Base-by-base conservation (phyloP, 2,329 filamentous ascomycete species). In the Dactylonectria estremocensis region DNA sequence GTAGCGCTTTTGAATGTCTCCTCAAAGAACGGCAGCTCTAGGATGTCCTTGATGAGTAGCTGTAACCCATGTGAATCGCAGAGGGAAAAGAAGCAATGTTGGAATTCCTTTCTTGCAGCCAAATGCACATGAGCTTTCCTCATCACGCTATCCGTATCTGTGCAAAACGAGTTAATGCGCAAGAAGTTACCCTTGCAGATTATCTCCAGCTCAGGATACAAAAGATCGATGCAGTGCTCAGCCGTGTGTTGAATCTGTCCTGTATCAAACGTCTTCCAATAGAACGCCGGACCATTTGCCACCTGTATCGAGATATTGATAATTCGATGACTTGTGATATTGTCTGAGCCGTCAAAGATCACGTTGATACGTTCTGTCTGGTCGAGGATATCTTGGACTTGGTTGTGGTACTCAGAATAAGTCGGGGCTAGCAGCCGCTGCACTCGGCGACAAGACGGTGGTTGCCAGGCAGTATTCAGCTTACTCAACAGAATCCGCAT, bases 401-500 rank as follows among this genome's bases (percentile, higher is more conserved):
- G 48, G 16, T 45, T 8, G 40, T 45, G 40, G 16, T 45, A 45
- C 40, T 45, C 40, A n/a, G 16, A 55, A 40, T 55, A 55, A 14
- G 52, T 55, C 31, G 52, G 52, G 33, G 33, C 14, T 40, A 55
- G n/a, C 31, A 55, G 52, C 31, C 52, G 52, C 31, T 55, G n/a
- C 5, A 37, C 52, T 55, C 18, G 52, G 33, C 33, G 52, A 40
- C 31, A 31, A 40, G 52, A 35, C 31, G 52, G 52, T 40, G 52
- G 52, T 55, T 55, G 52, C 52, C 52, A 55, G 52, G 52, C 33
- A 55, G n/a, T 55, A 40, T 55, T 55, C 8, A 55, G 33, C 52
- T 55, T 55, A n/a, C 40, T 45, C 13, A 45, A 45, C 40, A 45
- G 40, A 45, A n/a, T n/a, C 40, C 40, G 13, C 40, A 45, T 45